phyloP scores from a whole-genome alignment of 352 stramenopile species.

The Phytophthora foliorum region DNA sequence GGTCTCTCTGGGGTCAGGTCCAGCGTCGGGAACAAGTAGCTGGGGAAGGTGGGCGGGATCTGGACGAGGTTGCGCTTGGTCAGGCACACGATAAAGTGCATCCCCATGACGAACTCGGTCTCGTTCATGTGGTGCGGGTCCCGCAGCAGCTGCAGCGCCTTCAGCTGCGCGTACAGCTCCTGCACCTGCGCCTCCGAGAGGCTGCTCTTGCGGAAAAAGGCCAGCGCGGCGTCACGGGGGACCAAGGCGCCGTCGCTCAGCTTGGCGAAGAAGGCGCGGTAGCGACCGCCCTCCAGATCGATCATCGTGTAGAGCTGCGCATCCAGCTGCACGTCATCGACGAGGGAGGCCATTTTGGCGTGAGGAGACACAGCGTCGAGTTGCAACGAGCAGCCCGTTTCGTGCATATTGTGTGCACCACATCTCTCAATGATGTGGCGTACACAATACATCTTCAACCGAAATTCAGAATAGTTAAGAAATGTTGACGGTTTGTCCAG shows the following conservation, averaged over 20 bases:
- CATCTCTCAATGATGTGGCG: too few species aligned
- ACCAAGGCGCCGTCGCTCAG: slow-evolving; percentile 38
- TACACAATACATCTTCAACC: too few species aligned
- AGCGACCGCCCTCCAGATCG: slow-evolving; percentile 63
- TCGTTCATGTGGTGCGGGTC: slow-evolving; percentile 50
- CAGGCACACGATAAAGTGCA: slow-evolving; percentile 87
- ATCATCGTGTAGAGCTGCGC: slow-evolving; percentile 70
- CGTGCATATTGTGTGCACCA: too few species aligned
- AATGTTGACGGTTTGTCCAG: too few species aligned
- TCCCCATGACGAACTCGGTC: slow-evolving; percentile 72
- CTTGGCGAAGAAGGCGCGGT: slow-evolving; percentile 69
- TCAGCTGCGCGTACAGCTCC: slow-evolving; percentile 58
- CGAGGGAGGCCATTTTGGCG: slow-evolving; percentile 15
- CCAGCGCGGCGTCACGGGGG: slow-evolving; percentile 42
- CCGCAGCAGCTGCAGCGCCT: slow-evolving; percentile 46
- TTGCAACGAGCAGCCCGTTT: too few species aligned
- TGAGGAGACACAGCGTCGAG: too few species aligned
- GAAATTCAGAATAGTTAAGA: too few species aligned
- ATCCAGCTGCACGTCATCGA: slow-evolving; percentile 36
- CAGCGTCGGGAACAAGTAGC: slow-evolving; percentile 72
- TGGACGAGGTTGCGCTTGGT: slow-evolving; percentile 70
- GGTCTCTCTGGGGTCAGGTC: slow-evolving; percentile 29
- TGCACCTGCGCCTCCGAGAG: slow-evolving; percentile 62
- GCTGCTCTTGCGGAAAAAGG: slow-evolving; percentile 71
- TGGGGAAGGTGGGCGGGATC: slow-evolving; percentile 60